Evolutionary conservation across 2,329 filamentous ascomycete species (phyloP).

Genomic region (Aspergillus ochraceus): DNA sequence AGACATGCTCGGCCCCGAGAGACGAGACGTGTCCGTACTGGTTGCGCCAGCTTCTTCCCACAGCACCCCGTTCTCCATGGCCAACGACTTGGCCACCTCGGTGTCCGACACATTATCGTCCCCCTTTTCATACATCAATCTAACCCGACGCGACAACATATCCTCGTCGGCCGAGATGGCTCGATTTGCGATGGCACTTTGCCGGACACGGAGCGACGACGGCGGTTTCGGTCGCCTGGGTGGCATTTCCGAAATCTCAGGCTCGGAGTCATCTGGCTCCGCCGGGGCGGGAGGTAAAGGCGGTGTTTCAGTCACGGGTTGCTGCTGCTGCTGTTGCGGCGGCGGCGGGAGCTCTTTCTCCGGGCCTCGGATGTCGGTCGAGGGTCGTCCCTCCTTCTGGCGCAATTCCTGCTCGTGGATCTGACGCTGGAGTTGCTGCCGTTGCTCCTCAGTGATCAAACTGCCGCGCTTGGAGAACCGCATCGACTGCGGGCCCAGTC

Average conservation of each 20-base stretch:
- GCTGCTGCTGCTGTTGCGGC: slow-evolving; percentile 7
- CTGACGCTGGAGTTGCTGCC: slow-evolving; percentile 31
- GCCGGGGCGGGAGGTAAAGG: slow-evolving; percentile 9
- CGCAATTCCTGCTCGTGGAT: slow-evolving; percentile 19
- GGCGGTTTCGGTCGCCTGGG: slow-evolving; percentile 32
- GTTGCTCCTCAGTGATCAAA: slow-evolving; percentile 54
- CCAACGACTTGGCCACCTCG: slow-evolving; percentile 39
- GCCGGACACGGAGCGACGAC: slow-evolving; percentile 40
- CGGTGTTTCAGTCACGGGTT: slow-evolving; percentile 10
- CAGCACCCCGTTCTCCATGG: slow-evolving; percentile 39
- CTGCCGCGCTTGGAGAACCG: slow-evolving; percentile 63
- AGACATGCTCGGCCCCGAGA: slow-evolving; percentile 27
- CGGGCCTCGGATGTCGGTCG: neutral
- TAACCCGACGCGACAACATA: slow-evolving; percentile 61
- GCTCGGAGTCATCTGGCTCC: slow-evolving; percentile 14
- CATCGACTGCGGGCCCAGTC: slow-evolving; percentile 52
- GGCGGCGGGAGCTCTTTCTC: slow-evolving; percentile 2
- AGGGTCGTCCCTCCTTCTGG: slow-evolving; percentile 6
- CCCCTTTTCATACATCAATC: slow-evolving; percentile 64
- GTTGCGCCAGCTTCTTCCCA: slow-evolving; percentile 40
- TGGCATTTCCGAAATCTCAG: slow-evolving; percentile 23
- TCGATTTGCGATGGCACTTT: slow-evolving; percentile 42
- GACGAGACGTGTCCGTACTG: slow-evolving; percentile 29
- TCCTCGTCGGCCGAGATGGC: slow-evolving; percentile 65
- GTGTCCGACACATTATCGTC: slow-evolving; percentile 54